Evolutionary conservation across 768 basidiomycete species (phyloP), one percentile per base, ranked within the genome.

Genomic region (Holtermannia corniformis): DNA sequence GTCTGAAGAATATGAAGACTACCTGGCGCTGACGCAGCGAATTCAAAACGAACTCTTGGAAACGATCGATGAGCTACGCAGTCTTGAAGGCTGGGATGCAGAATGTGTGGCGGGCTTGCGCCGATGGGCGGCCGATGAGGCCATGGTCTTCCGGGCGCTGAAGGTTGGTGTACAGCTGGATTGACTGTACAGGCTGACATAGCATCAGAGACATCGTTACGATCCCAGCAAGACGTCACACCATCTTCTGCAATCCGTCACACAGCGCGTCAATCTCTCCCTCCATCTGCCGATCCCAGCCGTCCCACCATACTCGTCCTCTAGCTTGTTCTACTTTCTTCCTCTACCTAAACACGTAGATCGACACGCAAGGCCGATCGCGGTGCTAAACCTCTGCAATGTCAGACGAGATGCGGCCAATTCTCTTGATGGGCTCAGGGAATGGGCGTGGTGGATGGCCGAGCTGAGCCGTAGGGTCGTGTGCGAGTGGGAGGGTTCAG

Each of bases 381-480:
- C 59, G 2, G 65, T 73, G 3, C 53, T 73, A 1, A 59, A 59
- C 10, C 50, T 66, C n/a, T 45, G 56, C 21, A 56, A 67, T 22
- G 61, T 73, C 4, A 49, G 41, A 28, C 25, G 72, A 23, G 63
- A 67, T 41, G 54, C 37, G 14, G 45, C 61, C 21, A 62, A 62
- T 1, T 48, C 43, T 16, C 22, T 65, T 27, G 62, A 61, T n/a
- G 67, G 64, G 24, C 40, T 73, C 28, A 64, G 62, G 41, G 59
- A 63, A 41, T 67, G 63, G 60, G 52, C 57, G 5, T 72, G 68
- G 68, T 70, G 67, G 68, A 63, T 63, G 19, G 52, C 64, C 24
- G 71, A 72, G 49, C 56, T 65, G 52, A 51, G 61, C 14, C 28
- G 71, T 43, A 50, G 71, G 49, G 56, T 56, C 3, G 32, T 68